Evolutionary conservation across 2,329 filamentous ascomycete species (phyloP), one percentile per base, ranked within the genome.

Genomic region (Aspergillus pseudonomiae): DNA sequence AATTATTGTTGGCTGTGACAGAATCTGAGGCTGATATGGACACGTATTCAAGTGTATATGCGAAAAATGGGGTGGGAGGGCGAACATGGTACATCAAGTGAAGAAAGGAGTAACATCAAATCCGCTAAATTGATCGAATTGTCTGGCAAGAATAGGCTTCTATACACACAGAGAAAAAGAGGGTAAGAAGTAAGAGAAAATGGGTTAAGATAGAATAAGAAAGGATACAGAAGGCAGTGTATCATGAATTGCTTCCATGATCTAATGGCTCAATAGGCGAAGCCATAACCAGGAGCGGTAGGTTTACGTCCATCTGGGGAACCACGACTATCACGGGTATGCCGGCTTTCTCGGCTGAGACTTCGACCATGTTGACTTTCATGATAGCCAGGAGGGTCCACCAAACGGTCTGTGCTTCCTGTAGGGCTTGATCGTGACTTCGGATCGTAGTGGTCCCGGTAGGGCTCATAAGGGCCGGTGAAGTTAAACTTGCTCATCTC

Each of bases 401-500:
- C 74, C 60, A 80, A 60, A 10, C 70, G 69, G 28, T 79, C 77
- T 6, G 74, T 76, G 61, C 77, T 79, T 39, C 69, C 72, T 19
- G 65, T 71, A n/a, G 69, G 70, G 48, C 65, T 67, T 39, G 73
- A 70, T 39, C 71, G 71, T 39, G 64, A 57, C 45, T 67, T 71
- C 28, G 62, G 65, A 32, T 69, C 69, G 59, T 66, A 55, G 26
- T 73, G 68, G 56, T 79, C 76, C n/a, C 73, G 72, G 63, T 78
- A 81, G 21, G 79, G 72, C 61, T 79, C 78, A 61, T 80, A 80
- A 2, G 78, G 77, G 14, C 74, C 72, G 11, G 75, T 74, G 64
- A 71, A 74, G 68, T 80, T 80, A 71, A 79, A 79, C 45, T 78
- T 77, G 71, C 74, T 78, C 69, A 77, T 75, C 45, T 79, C 77